Base-by-base conservation (phyloP, 768 basidiomycete genomes). In the Russula sp. region DNA sequence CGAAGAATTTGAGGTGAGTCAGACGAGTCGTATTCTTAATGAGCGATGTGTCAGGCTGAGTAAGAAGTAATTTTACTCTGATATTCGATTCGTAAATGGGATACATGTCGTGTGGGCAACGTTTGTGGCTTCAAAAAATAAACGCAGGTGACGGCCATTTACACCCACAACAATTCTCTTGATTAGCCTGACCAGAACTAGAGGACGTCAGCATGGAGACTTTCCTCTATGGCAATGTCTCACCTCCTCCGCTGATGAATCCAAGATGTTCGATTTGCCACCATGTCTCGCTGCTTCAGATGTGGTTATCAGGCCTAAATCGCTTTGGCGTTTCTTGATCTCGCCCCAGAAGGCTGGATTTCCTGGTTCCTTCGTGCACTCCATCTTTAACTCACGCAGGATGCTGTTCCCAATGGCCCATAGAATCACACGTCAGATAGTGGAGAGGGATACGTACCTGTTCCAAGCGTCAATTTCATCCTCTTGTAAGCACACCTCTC, bases 401-500 rank as follows among this genome's bases (percentile, higher is more conserved):
- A 91, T 90, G 16, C 90, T 91, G 56, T 6, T 37, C 51, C 57
- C 22, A 35, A 51, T 27, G 56, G 34, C 39, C 10, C 20, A 57
- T 54, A 4, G 42, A 16, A 61, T 55, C 51, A 45, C 34, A 45
- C 57, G 50, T 27, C 16, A 66, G 44, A 16, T 22, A 14, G 16
- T 6, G 10, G 55, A 37, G 32, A 56, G 16, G 77, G 82, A 67
- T 66, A 88, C 53, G n/a, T 35, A 61, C 87, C 70, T 74, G 73
- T 94, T 93, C 91, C 91, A 94, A 37, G 82, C 82, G 50, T 88
- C 87, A 42, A 92, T 82, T 72, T 93, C 89, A 72, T 92, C 89
- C 75, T 92, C 88, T 84, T 91, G 66, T 32, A 58, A 32, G 31
- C 85, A 88, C 4, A 82, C 81, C 57, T 82, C 78, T 70, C 94